These are phyloP conservation scores for Chlorella sp. DNA, from an alignment of 139 green algal genomes.

Conservation along the genomic window DNA sequence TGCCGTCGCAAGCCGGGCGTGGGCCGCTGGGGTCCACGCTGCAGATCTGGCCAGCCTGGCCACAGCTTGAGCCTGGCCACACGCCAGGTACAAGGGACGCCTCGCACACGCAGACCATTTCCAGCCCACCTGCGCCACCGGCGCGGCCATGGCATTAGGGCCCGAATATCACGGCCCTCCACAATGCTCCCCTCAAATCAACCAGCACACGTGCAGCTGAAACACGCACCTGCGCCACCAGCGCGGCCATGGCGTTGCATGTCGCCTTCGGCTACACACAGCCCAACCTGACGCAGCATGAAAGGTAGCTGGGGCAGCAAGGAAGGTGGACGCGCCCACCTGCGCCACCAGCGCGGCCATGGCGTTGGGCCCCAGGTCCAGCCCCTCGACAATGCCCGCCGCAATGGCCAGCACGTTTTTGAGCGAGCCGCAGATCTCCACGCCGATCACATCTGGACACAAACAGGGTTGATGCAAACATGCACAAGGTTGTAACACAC, in stretches of 20 bases:
- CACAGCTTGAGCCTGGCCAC: too few species aligned
- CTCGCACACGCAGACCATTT: too few species aligned
- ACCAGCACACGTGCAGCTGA: background rate
- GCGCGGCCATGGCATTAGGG: conserved; percentile 94
- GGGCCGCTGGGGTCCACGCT: too few species aligned
- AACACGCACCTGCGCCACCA: conserved; percentile 69
- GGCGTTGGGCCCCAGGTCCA: conserved; percentile 96
- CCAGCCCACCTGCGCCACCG: conserved; percentile 74
- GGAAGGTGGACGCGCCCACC: background rate
- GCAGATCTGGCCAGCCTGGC: too few species aligned
- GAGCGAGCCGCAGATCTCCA: conserved; percentile 97
- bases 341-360: conserved; percentile 91
- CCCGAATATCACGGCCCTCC: conserved; percentile 94
- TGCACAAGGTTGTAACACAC: background rate
- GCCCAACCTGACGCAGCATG: background rate
- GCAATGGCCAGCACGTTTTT: conserved; percentile 99
- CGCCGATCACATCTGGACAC: conserved; percentile 92
- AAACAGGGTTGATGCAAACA: background rate
- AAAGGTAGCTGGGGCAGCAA: background rate
- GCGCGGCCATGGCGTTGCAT: conserved; percentile 94
- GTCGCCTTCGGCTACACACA: conserved; percentile 86
- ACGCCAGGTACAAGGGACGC: too few species aligned
- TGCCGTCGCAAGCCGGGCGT: too few species aligned
- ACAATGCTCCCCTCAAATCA: conserved; percentile 94
- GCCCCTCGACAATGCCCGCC: conserved; percentile 96